These are phyloP conservation scores for Ceratobasidium sp. DNA, from an alignment of 1,284 basidiomycete genomes.

Conservation along the genomic window DNA sequence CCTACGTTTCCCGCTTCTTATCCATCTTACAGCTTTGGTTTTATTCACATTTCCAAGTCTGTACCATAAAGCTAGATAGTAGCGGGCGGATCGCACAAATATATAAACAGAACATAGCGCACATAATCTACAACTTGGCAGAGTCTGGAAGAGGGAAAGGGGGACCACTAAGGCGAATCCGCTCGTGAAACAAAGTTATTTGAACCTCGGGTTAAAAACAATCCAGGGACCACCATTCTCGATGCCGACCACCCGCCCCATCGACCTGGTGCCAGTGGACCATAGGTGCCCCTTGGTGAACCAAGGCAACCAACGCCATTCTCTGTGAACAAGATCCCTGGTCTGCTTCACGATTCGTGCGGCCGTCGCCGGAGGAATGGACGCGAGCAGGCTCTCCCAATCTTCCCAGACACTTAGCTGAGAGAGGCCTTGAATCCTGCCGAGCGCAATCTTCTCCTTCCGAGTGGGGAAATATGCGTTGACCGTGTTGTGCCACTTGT, in stretches of 20 bases:
- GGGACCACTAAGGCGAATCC: no score
- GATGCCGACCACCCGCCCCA: not conserved
- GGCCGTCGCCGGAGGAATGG: not conserved
- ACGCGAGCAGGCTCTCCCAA: not conserved
- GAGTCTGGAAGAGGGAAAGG: no score
- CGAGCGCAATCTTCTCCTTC: not conserved
- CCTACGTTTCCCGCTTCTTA: no score
- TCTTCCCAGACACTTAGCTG: not conserved
- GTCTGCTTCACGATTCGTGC: not conserved
- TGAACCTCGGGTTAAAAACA: not conserved
- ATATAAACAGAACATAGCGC: no score
- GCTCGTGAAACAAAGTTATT: no score
- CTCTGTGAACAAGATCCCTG: not conserved
- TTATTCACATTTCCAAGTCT: no score
- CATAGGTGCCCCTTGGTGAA: not conserved
- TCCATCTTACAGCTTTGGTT: no score
- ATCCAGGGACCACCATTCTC: not conserved
- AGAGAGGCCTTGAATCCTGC: not conserved
- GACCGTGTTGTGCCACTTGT: constrained; percentile 2
- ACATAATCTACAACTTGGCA: no score
- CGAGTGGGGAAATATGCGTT: not conserved
- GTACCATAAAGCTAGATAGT: no score
- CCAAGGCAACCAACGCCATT: not conserved
- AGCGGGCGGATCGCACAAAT: no score
- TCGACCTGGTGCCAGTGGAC: not conserved